A percentile compares a stretch with the other conserved stretches of the same genome.
phyloP scores from a whole-genome alignment of 2,329 filamentous ascomycete species.

The Pestalotiopsis sp. region DNA sequence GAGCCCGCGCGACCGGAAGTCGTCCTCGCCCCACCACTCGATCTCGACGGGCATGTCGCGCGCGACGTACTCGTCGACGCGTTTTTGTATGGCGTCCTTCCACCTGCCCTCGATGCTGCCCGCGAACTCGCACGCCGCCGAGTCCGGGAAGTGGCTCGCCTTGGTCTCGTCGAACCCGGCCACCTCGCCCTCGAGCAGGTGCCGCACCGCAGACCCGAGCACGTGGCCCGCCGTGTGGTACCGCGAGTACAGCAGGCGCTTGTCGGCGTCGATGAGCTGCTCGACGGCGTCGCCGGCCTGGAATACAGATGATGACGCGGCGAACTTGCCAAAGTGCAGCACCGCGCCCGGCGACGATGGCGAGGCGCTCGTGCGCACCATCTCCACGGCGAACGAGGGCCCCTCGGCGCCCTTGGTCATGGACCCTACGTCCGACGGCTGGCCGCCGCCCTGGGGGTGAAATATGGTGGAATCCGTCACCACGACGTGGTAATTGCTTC shows the following conservation, averaged over 20 bases:
- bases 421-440: slow-evolving; percentile 68
- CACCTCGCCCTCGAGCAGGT: slow-evolving; percentile 55
- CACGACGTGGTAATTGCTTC: slow-evolving; percentile 45
- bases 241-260: slow-evolving; percentile 65
- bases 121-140: slow-evolving; percentile 68
- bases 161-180: slow-evolving; percentile 66
- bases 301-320: slow-evolving; percentile 34
- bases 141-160: slow-evolving; percentile 71
- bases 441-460: slow-evolving; percentile 74
- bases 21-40: slow-evolving; percentile 68
- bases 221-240: slow-evolving; percentile 77
- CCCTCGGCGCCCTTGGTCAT: slow-evolving; percentile 42
- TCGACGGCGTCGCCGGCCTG: slow-evolving; percentile 44
- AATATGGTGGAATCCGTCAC: slow-evolving; percentile 71
- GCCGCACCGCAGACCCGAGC: slow-evolving; percentile 67
- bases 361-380: slow-evolving; percentile 58
- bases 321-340: slow-evolving; percentile 67
- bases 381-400: slow-evolving; percentile 51
- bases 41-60: slow-evolving; percentile 62
- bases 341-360: slow-evolving; percentile 54
- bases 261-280: slow-evolving; percentile 63
- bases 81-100: slow-evolving; percentile 64
- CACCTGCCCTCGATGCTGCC: slow-evolving; percentile 67
- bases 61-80: slow-evolving; percentile 60
- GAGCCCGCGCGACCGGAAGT: slow-evolving; percentile 57